Base-by-base conservation (phyloP, 2,329 filamentous ascomycete genomes). In the Pseudocercospora vitis region DNA sequence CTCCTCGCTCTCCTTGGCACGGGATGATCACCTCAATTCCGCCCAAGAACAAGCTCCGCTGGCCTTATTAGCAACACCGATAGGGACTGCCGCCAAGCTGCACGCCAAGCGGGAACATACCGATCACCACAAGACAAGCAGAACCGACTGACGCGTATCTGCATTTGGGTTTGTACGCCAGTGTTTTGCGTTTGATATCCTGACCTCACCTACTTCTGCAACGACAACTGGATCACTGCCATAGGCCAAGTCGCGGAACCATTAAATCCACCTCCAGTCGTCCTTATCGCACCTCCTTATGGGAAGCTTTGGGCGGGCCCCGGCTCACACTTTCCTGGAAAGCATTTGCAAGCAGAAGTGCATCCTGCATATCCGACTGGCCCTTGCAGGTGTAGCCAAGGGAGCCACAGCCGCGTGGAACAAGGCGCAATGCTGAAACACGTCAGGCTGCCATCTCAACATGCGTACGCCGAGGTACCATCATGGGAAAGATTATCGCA, bases 11-110 rank as follows among this genome's bases (percentile, higher is more conserved):
- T 16, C 12, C 33, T 37, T 37, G 33, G 33, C 33, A 37, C 33
- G 33, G 33, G 33, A 37, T 37, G 33, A 29, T 37, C 33, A 39
- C 21, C 33, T 39, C 33, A 18, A 18, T 39, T 39, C 33, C 33
- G 33, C 33, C 33, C 33, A 14, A 9, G 33, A 18, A 39, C 33
- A 5, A 39, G 14, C 33, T n/a, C 21, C 21, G 33, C 33, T 29
- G 26, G 18, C 33, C 12, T 39, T 18, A 18, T 18, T 18, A 39
- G 21, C 33, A 18, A n/a, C 33, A n/a, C 8, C 33, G 33, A 39
- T 18, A 5, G 11, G 11, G 16, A 39, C 33, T 39, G 14, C n/a
- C n/a, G n/a, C n/a, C n/a, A n/a, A n/a, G n/a, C n/a, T n/a, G n/a
- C n/a, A n/a, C 33, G 33, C 33, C 33, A 39, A 39, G 33, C 33